Percentiles rank a stretch among this genome's conserved stretches.
Conservation (phyloP, 805 yeast genomes). For the Brettanomyces nanus region DNA sequence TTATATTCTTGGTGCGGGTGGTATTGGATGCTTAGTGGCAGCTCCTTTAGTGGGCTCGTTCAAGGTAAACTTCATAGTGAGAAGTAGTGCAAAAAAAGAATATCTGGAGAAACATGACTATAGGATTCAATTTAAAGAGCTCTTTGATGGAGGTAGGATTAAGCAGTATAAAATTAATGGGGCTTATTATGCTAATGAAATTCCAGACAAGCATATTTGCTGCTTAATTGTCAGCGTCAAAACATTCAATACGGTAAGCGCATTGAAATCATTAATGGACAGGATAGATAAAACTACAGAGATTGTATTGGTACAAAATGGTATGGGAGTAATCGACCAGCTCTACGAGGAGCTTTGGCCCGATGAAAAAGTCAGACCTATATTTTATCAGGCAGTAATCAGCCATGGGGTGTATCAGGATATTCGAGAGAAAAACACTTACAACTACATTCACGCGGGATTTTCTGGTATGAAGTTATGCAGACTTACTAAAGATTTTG, state of each 20-base stretch:
- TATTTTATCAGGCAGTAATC: constrained; percentile 64
- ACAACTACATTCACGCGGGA: constrained; percentile 61
- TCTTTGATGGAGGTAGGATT: constrained; percentile 15
- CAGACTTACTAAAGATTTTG: constrained; percentile 36
- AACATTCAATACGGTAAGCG: constrained; percentile 61
- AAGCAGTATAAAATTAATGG: constrained; percentile 11
- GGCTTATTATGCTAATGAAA: constrained; percentile 10
- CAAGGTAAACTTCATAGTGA: constrained; percentile 20
- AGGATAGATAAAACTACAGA: constrained; percentile 43
- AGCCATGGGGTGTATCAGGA: constrained; percentile 72
- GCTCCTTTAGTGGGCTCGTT: constrained; percentile 15
- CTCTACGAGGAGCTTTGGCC: constrained; percentile 51
- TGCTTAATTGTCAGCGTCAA: constrained; percentile 67
- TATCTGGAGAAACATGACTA: constrained; percentile 14
- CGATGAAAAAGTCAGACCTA: constrained; percentile 36
- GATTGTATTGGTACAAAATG: constrained; percentile 74
- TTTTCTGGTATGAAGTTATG: constrained; percentile 55
- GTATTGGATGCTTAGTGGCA: constrained; percentile 26
- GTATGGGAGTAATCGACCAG: constrained; percentile 61
- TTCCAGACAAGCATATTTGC: constrained; percentile 17
- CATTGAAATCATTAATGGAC: constrained; percentile 47
- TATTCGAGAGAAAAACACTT: constrained; percentile 22
- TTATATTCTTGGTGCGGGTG: constrained; percentile 28
- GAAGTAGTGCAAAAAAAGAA: constrained; percentile 18
- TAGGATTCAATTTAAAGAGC: constrained; percentile 15